Conservation (phyloP, 2,329 filamentous ascomycete species). For the Fusarium scirpi region DNA sequence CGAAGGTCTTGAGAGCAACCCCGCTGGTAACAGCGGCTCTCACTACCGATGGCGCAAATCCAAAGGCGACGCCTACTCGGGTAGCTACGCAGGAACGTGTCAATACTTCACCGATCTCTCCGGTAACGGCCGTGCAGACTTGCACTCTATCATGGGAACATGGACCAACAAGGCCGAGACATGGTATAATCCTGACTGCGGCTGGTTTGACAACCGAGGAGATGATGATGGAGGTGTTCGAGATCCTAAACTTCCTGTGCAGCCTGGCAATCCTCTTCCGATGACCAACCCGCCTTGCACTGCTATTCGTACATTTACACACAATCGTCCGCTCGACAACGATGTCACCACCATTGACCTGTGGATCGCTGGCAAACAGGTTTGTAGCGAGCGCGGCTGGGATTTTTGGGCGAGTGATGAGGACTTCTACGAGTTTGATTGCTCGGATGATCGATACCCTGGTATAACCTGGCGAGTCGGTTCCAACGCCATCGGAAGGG, state of each 20-base stretch:
- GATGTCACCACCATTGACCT: background rate
- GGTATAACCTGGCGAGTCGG: background rate
- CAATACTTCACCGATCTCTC: conserved; percentile 11
- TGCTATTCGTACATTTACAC: background rate
- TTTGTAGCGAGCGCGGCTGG: background rate
- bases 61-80: background rate
- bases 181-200: background rate
- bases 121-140: conserved; percentile 1
- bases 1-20: background rate
- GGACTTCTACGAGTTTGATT: background rate
- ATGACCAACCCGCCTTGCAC: background rate
- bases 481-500: background rate
- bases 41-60: background rate
- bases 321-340: background rate
- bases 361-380: background rate
- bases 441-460: background rate
- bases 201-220: background rate
- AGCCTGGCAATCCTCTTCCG: background rate
- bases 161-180: background rate
- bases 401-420: background rate
- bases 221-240: background rate
- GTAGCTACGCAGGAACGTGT: background rate
- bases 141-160: conserved; percentile 2
- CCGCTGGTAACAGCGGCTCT: background rate
- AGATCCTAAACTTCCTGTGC: background rate